phyloP scores from a whole-genome alignment of 2,329 filamentous ascomycete genomes.

The Monosporascus sp. region DNA sequence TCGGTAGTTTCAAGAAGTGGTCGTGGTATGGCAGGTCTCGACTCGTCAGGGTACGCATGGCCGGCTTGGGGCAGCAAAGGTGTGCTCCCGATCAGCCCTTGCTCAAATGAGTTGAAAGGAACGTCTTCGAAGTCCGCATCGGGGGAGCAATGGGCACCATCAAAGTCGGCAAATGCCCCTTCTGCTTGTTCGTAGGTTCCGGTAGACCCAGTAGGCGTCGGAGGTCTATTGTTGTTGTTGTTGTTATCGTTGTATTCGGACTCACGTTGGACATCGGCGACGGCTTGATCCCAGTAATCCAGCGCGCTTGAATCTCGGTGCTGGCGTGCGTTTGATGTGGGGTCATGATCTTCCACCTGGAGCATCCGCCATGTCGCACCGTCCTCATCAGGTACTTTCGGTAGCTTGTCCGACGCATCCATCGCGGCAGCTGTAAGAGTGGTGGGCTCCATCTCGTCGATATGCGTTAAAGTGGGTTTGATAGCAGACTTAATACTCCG shows the following conservation, averaged over 20 bases:
- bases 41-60: conserved; percentile 12
- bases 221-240: conserved; percentile 32
- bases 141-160: conserved; percentile 69
- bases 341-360: conserved; percentile 18
- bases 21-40: conserved; percentile 25
- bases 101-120: conserved; percentile 19
- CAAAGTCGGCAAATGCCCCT: conserved; percentile 71
- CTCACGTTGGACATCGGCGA: conserved; percentile 12
- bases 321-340: conserved; percentile 22
- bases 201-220: conserved; percentile 47
- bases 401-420: conserved; percentile 46
- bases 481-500: conserved; percentile 42
- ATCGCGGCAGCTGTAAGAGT: conserved; percentile 46
- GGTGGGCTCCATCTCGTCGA: conserved; percentile 51
- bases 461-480: conserved; percentile 49
- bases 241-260: conserved; percentile 16
- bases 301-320: conserved; percentile 15
- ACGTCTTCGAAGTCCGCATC: conserved; percentile 32
- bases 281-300: conserved; percentile 25
- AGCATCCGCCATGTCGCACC: conserved; percentile 21
- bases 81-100: conserved; percentile 11
- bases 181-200: conserved; percentile 62
- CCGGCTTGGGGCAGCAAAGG: conserved; percentile 15
- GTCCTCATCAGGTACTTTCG: conserved; percentile 29
- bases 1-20: conserved; percentile 23